phyloP scores from a whole-genome alignment of 2,329 filamentous ascomycete species.

The Microcyclosporella mali region DNA sequence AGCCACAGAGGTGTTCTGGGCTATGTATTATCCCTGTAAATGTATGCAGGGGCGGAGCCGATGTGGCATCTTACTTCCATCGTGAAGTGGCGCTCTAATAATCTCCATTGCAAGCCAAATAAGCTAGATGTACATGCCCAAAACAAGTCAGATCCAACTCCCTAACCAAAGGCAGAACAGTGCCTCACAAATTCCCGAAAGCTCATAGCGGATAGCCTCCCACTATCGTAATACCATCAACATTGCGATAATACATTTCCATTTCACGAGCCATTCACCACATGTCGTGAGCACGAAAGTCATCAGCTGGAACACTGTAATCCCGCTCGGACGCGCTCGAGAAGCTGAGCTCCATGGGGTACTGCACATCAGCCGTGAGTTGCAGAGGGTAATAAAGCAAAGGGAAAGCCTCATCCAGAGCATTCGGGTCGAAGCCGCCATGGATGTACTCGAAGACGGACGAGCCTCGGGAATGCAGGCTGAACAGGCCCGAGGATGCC shows the following conservation, averaged over 20 bases:
- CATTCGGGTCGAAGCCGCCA: background rate
- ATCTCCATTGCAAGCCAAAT: too few relatives aligned
- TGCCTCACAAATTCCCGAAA: too few relatives aligned
- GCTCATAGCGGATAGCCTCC: too few relatives aligned
- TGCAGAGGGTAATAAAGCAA: background rate
- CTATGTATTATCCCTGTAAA: background rate
- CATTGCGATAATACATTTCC: background rate
- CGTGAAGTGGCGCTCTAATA: too few relatives aligned
- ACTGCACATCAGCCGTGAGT: background rate
- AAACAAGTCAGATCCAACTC: too few relatives aligned
- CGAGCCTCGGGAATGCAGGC: conserved; percentile 2
- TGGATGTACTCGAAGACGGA: conserved; percentile 1
- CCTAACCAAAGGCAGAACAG: too few relatives aligned
- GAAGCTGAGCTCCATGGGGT: background rate
- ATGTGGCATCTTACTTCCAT: too few relatives aligned
- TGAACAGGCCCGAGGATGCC: conserved; percentile 3
- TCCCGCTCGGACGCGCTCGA: too few relatives aligned
- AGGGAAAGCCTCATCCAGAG: background rate
- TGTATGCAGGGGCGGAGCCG: too few relatives aligned
- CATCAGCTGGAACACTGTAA: background rate
- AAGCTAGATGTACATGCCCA: too few relatives aligned
- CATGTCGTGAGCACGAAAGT: background rate
- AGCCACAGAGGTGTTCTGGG: background rate
- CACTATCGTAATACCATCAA: too few relatives aligned
- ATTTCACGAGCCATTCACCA: background rate